Percentiles rank a stretch among this genome's conserved stretches.
phyloP scores from a whole-genome alignment of 352 stramenopile genomes.

The Phytophthora pisi region DNA sequence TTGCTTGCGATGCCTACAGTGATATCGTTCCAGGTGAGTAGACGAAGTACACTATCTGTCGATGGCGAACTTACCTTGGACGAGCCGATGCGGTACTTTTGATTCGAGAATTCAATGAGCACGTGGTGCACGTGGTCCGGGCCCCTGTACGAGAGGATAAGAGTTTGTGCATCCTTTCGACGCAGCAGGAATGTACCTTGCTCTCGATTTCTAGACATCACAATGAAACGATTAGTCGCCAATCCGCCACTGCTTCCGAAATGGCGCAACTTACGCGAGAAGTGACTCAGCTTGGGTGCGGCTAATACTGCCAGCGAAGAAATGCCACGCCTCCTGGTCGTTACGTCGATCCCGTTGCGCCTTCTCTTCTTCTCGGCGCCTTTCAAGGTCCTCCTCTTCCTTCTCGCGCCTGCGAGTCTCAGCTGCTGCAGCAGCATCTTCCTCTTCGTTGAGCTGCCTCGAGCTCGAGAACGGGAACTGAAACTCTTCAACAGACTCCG shows the following conservation, averaged over 20 bases:
- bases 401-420: conserved; percentile 36
- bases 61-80: conserved; percentile 56
- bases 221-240: not conserved
- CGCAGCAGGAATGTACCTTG: conserved; percentile 81
- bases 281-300: conserved; percentile 68
- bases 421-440: conserved; percentile 37
- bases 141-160: conserved; percentile 84
- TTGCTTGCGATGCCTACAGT: conserved; percentile 52
- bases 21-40: conserved; percentile 1
- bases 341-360: conserved; percentile 48
- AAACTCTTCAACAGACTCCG: conserved; percentile 54
- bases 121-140: conserved; percentile 76
- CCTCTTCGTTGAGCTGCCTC: conserved; percentile 40
- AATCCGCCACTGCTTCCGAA: not conserved
- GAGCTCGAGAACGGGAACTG: conserved; percentile 52
- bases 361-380: conserved; percentile 41
- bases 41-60: not conserved
- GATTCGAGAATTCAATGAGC: conserved; percentile 74
- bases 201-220: conserved; percentile 46
- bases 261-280: conserved; percentile 45
- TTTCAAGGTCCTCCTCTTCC: conserved; percentile 44
- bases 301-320: conserved; percentile 83
- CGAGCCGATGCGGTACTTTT: conserved; percentile 77
- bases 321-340: conserved; percentile 75
- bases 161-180: conserved; percentile 79